Percentiles rank a stretch among this genome's conserved stretches.
Evolutionary conservation across 148 eudicot species (phyloP).

Genomic region (Polygonum aviculare): DNA sequence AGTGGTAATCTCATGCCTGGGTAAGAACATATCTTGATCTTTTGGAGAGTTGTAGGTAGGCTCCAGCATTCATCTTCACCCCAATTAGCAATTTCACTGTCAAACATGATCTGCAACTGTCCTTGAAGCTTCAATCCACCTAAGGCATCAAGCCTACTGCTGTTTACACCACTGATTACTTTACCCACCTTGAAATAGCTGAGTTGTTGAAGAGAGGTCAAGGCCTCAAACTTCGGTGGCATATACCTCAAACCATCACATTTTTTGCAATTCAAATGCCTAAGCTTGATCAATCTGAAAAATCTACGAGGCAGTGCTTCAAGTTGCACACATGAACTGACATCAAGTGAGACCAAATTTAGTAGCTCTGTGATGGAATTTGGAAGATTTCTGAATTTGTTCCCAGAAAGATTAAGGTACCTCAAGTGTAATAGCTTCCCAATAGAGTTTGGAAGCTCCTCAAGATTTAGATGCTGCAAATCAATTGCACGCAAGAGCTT

Average conservation of each 20-base stretch:
- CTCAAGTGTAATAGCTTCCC: slow-evolving; percentile 18
- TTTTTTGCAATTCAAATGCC: slow-evolving; percentile 13
- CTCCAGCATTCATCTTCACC: not conserved
- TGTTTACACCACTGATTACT: not conserved
- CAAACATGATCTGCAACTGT: not conserved
- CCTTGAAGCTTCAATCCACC: not conserved
- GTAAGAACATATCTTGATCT: not conserved
- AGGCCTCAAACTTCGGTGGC: slow-evolving; percentile 10
- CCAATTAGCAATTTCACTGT: not conserved
- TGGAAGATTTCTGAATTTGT: not conserved
- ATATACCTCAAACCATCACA: slow-evolving; percentile 11
- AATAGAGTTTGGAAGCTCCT: not conserved
- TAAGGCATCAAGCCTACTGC: not conserved
- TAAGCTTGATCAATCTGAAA: slow-evolving; percentile 10
- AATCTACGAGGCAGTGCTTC: slow-evolving; percentile 11
- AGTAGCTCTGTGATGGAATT: not conserved
- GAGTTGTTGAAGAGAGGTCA: slow-evolving; percentile 10
- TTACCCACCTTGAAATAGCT: not conserved
- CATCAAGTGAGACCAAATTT: slow-evolving; percentile 15
- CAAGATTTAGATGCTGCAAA: not conserved
- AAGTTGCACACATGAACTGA: not conserved
- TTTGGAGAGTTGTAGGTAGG: not conserved
- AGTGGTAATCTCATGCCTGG: not conserved
- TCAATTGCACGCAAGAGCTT: not conserved
- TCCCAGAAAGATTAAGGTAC: slow-evolving; percentile 16